Evolutionary conservation across 495 filamentous ascomycete genomes (phyloP).

Genomic region (Penicillium antarcticum): DNA sequence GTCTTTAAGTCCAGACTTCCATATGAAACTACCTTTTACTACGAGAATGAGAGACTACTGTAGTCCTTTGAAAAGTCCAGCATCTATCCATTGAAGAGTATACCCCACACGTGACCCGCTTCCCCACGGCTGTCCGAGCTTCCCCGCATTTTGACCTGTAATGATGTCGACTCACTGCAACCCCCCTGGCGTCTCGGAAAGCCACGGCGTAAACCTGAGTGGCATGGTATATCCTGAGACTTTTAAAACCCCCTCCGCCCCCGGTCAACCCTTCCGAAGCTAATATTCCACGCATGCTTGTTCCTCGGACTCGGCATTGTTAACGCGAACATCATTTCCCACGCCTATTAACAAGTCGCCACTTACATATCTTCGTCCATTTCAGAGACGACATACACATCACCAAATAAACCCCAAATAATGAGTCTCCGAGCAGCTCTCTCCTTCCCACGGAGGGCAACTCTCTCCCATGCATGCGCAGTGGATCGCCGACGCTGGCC

Average conservation of each 20-base stretch:
- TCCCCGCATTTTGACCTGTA: conserved; percentile 6
- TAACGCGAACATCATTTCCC: background rate
- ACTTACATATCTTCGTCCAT: background rate
- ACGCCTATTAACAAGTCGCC: background rate
- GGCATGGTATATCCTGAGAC: background rate
- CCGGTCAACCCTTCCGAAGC: background rate
- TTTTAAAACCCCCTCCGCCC: conserved; percentile 2
- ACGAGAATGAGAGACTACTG: no score
- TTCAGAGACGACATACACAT: background rate
- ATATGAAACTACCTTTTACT: no score
- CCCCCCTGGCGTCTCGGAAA: conserved; percentile 12
- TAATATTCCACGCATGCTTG: background rate
- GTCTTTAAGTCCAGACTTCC: no score
- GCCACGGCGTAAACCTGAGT: conserved; percentile 14
- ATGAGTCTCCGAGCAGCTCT: conserved; percentile 19
- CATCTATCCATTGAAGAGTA: no score
- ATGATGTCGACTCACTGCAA: background rate
- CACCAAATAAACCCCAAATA: background rate
- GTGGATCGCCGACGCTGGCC: conserved; percentile 15
- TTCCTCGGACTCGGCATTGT: background rate
- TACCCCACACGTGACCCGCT: conserved; percentile 8
- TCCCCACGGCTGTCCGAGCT: conserved; percentile 5
- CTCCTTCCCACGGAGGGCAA: conserved; percentile 15
- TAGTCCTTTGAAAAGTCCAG: no score
- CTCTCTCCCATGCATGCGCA: conserved; percentile 12